These are phyloP conservation scores for Mycena kentingensis DNA, from an alignment of 768 basidiomycete genomes.

Conservation along the genomic window DNA sequence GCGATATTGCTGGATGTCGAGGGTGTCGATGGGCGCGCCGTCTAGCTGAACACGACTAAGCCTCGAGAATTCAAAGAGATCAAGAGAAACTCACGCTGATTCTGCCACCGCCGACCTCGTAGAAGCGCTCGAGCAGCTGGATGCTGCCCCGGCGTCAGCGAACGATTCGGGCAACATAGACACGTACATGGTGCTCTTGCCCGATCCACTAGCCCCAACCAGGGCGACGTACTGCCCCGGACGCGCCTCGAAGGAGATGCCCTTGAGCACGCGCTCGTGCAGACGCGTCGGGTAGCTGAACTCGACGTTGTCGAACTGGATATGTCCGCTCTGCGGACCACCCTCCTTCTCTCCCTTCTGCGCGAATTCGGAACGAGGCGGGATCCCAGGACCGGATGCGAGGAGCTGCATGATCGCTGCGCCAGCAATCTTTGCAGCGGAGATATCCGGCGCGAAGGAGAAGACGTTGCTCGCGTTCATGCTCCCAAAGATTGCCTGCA, in stretches of 20 bases:
- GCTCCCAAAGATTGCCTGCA: conserved; percentile 16
- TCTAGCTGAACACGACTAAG: conserved; percentile 53
- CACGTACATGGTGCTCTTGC: conserved; percentile 75
- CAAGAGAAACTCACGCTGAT: conserved; percentile 53
- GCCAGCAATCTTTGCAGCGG: conserved; percentile 77
- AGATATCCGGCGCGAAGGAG: conserved; percentile 84
- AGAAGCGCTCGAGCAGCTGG: conserved; percentile 82
- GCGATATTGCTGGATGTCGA: conserved; percentile 85
- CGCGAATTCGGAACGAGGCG: conserved; percentile 73
- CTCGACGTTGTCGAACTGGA: conserved; percentile 76
- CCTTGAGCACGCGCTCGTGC: conserved; percentile 80
- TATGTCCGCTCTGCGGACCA: conserved; percentile 61
- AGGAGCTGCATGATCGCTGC: conserved; percentile 73
- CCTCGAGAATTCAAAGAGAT: conserved; percentile 1
- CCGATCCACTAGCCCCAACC: conserved; percentile 81
- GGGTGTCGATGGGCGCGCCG: conserved; percentile 67
- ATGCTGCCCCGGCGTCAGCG: conserved; percentile 69
- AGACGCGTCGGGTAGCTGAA: conserved; percentile 91
- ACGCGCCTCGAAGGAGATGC: conserved; percentile 67
- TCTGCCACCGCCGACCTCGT: conserved; percentile 71
- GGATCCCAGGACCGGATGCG: conserved; percentile 74
- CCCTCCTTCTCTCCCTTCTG: conserved; percentile 40
- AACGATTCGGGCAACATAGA: conserved; percentile 36
- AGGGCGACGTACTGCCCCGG: conserved; percentile 81
- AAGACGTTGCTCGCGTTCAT: conserved; percentile 63